These are phyloP conservation scores for Metschnikowia baotianmanensis DNA, from an alignment of 805 yeast genomes.

Conservation along the genomic window DNA sequence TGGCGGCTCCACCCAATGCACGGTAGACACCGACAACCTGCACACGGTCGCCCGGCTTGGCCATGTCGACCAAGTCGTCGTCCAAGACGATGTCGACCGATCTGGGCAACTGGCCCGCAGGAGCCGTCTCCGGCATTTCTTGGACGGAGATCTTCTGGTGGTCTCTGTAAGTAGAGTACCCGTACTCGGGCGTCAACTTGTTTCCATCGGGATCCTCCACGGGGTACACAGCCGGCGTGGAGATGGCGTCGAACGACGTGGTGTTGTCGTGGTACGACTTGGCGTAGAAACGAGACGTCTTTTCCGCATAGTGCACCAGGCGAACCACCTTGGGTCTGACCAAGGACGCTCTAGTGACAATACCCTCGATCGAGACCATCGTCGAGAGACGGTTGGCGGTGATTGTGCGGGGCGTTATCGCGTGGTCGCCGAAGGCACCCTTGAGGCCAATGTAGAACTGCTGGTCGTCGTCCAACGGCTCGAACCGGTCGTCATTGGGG, in stretches of 20 bases:
- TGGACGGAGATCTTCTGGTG: conserved; percentile 92
- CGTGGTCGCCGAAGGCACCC: conserved; percentile 89
- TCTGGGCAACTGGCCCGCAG: conserved; percentile 96
- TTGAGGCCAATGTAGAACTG: conserved; percentile 74
- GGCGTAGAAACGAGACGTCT: conserved; percentile 79
- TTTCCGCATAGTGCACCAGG: conserved; percentile 90
- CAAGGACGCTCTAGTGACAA: conserved; percentile 88
- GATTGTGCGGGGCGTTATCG: conserved; percentile 84
- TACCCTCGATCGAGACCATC: conserved; percentile 88
- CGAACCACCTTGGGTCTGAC: conserved; percentile 90
- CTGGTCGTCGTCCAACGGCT: conserved; percentile 56
- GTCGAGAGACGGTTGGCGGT: conserved; percentile 74
- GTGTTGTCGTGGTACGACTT: conserved; percentile 93
- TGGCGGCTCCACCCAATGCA: conserved; percentile 74
- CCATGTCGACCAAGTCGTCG: conserved; percentile 88
- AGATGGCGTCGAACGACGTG: conserved; percentile 80
- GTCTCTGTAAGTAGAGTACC: conserved; percentile 87
- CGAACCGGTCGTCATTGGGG: conserved; percentile 50
- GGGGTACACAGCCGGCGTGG: conserved; percentile 85
- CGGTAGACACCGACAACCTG: conserved; percentile 93
- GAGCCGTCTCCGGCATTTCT: conserved; percentile 97
- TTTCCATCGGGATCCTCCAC: conserved; percentile 91
- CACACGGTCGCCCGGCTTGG: conserved; percentile 95
- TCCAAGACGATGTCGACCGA: conserved; percentile 90
- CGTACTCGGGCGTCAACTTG: conserved; percentile 86